Base-by-base conservation (phyloP, 495 filamentous ascomycete species). In the Hypoxylon subgilvum region DNA sequence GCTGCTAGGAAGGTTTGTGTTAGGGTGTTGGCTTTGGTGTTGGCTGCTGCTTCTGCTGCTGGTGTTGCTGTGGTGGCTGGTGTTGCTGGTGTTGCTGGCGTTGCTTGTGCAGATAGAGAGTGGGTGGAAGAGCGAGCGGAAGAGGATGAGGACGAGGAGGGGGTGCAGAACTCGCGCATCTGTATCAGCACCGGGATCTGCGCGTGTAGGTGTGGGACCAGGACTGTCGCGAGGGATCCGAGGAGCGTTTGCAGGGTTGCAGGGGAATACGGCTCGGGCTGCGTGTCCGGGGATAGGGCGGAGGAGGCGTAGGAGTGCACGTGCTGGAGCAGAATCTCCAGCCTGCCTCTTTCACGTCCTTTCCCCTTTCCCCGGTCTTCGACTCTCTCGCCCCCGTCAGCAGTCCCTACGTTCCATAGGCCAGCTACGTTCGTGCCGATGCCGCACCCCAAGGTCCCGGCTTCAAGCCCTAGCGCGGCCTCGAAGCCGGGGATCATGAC, bases 401-500 rank as follows among this genome's bases (percentile, higher is more conserved):
- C 3, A 36, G 19, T 27, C n/a, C 25, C n/a, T n/a, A n/a, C n/a
- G n/a, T n/a, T n/a, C n/a, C n/a, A n/a, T n/a, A n/a, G n/a, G n/a
- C n/a, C n/a, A n/a, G n/a, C n/a, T n/a, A n/a, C n/a, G n/a, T n/a
- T n/a, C n/a, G n/a, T n/a, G 40, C 43, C 3, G 41, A 2, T n/a
- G 41, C 16, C 38, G 51, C 13, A 35, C 58, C 61, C 13, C n/a
- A n/a, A n/a, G n/a, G n/a, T n/a, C 52, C 52, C 23, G 63, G 43
- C 55, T 67, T 59, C 31, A 65, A 32, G 3, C 61, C n/a, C 61
- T 14, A 69, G 36, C 6, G 28, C 52, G 25, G 58, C 49, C 35
- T 76, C 73, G 19, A 76, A 65, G n/a, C 49, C 62, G 0, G 69
- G 70, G 14, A 76, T 64, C 50, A 70, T 57, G 5, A 34, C 30